A percentile compares a stretch with the other conserved stretches of the same genome.
Conservation (phyloP, 164 flowering plant genomes). For the Echeveria elegans region DNA sequence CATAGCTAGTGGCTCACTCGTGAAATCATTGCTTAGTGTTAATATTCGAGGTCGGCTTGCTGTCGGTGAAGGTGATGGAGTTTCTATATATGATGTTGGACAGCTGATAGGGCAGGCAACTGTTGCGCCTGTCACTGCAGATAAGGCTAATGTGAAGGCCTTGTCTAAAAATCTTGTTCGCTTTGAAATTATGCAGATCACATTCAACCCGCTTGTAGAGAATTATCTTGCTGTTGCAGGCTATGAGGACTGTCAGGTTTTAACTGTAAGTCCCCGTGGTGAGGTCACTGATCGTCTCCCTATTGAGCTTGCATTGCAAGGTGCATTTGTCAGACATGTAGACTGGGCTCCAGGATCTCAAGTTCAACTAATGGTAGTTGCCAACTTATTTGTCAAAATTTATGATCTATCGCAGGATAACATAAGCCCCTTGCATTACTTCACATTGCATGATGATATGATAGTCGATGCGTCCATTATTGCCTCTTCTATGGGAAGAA, state of each 20-base stretch:
- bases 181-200: conserved; percentile 88
- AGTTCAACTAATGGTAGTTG: conserved; percentile 92
- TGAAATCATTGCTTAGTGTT: conserved; percentile 84
- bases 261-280: conserved; percentile 84
- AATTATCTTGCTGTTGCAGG: conserved; percentile 96
- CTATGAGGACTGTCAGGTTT: conserved; percentile 94
- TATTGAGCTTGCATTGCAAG: conserved; percentile 92
- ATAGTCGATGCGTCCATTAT: conserved; percentile 83
- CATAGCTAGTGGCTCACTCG: conserved; percentile 77
- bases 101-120: conserved; percentile 95
- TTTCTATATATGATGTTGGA: conserved; percentile 88
- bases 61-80: conserved; percentile 98
- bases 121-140: conserved; percentile 82
- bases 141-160: conserved; percentile 92
- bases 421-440: conserved; percentile 88
- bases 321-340: conserved; percentile 77
- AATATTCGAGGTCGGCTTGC: conserved; percentile 90
- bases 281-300: conserved; percentile 97
- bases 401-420: conserved; percentile 92
- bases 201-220: conserved; percentile 74
- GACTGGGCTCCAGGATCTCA: conserved; percentile 99
- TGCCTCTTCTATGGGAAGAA: conserved; percentile 53
- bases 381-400: conserved; percentile 85
- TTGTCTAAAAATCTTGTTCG: conserved; percentile 92
- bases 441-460: conserved; percentile 73